phyloP scores from a whole-genome alignment of 75 land plant species.

The Selaginella tamariscina region DNA sequence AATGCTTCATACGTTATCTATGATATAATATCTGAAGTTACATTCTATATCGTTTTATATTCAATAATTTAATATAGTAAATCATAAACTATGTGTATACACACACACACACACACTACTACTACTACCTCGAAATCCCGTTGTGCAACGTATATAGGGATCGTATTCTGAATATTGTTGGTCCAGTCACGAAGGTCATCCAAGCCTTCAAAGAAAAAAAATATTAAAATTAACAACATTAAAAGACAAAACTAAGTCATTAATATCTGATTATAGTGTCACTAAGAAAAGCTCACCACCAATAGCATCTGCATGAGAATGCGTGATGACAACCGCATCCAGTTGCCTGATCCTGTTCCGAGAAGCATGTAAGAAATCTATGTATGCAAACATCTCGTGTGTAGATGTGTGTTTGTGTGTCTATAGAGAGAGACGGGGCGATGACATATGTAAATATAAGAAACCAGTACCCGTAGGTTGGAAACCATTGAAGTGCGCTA shows the following conservation, averaged over 20 bases:
- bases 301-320: constrained; percentile 99
- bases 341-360: constrained; percentile 70
- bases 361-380: neutral
- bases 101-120: neutral
- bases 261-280: neutral
- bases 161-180: constrained; percentile 68
- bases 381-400: too few relatives aligned
- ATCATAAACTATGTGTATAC: constrained; percentile 10
- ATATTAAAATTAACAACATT: neutral
- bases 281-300: constrained; percentile 47
- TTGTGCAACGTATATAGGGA: constrained; percentile 75
- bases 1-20: too few relatives aligned
- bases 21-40: too few relatives aligned
- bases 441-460: neutral
- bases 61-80: too few relatives aligned
- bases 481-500: constrained; percentile 96
- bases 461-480: constrained; percentile 51
- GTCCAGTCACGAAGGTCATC: constrained; percentile 99
- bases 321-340: constrained; percentile 92
- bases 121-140: constrained; percentile 80
- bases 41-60: too few relatives aligned
- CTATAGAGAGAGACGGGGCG: constrained; percentile 3
- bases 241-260: constrained; percentile 7
- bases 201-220: constrained; percentile 41
- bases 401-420: too few relatives aligned